phyloP scores from a whole-genome alignment of 2,329 filamentous ascomycete species.

The Aschersonia sp. region DNA sequence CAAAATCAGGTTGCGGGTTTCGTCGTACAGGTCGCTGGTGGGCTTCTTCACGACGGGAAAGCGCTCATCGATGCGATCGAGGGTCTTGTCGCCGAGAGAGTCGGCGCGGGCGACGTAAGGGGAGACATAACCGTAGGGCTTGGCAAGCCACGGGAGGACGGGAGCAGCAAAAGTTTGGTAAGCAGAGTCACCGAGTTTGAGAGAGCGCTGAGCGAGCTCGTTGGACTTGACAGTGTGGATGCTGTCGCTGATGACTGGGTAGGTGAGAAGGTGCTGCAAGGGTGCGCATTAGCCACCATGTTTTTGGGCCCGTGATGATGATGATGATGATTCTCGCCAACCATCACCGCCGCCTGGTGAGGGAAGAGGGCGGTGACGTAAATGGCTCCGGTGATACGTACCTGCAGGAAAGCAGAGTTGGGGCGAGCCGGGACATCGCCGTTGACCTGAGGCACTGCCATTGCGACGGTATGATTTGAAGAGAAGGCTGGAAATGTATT shows the following conservation, averaged over 20 bases:
- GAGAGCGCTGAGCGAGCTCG: slow-evolving; percentile 69
- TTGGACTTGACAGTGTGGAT: slow-evolving; percentile 68
- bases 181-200: slow-evolving; percentile 58
- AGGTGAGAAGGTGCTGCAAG: slow-evolving; percentile 63
- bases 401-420: slow-evolving; percentile 34
- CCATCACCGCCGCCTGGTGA: no score
- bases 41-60: slow-evolving; percentile 66
- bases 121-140: slow-evolving; percentile 66
- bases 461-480: slow-evolving; percentile 7
- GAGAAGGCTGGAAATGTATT: background rate
- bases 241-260: slow-evolving; percentile 69
- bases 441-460: slow-evolving; percentile 31
- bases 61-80: slow-evolving; percentile 51
- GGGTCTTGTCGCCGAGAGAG: slow-evolving; percentile 55
- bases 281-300: background rate
- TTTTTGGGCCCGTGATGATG: background rate
- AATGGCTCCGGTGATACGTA: slow-evolving; percentile 14
- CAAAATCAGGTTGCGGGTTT: slow-evolving; percentile 45
- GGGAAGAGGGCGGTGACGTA: background rate
- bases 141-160: slow-evolving; percentile 54
- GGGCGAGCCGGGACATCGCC: slow-evolving; percentile 30
- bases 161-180: slow-evolving; percentile 68
- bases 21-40: slow-evolving; percentile 52
- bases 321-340: no score
- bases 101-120: slow-evolving; percentile 81